Evolutionary conservation across 331 rosid genomes (phyloP), one percentile per base, ranked within the genome.

Genomic region (Phaseolus coccineus): DNA sequence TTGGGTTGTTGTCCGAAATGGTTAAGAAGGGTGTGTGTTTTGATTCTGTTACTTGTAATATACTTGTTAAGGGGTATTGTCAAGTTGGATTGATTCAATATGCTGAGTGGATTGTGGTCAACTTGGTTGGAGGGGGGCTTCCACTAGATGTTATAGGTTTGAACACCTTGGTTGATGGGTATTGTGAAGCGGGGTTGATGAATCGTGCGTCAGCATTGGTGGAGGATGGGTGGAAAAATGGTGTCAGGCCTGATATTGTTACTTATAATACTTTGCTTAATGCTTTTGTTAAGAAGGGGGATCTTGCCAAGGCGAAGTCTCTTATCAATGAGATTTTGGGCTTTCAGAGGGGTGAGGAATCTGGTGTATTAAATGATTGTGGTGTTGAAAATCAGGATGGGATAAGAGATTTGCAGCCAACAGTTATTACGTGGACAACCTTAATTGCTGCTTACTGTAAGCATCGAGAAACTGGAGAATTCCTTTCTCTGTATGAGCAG

Each of bases 1-100:
- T 91, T 79, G 96, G 93, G 3, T 16, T 93, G 76, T 76, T 93
- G 84, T 89, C 97, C 77, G 91, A 91, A 62, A 91, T 91, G 96
- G 88, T 91, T 87, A 91, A 80, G 69, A 89, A 55, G 81, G 87
- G 85, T 71, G 37, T 88, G 4, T 52, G 44, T 65, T 53, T 93
- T 59, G 92, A 93, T 83, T 83, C 90, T 13, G 81, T 77, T 82
- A 85, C 97, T 51, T 87, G 91, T 73, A 93, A 91, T 77, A 64
- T 87, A 71, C 72, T 91, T 37, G 90, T 83, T 55, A 84, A 87
- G 35, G 98, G 97, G 44, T 90, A 90, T 86, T 90, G 92, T 74
- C 65, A 74, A 77, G 63, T 85, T 81, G 93, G 90, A 69, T 78
- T 85, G 83, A 85, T 90, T 72, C 85, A 79, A 6, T 79, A 88